Evolutionary conservation across 192 early-diverging fungal species (phyloP), one percentile per base, ranked within the genome.

Genomic region (Kappamyces sp.): DNA sequence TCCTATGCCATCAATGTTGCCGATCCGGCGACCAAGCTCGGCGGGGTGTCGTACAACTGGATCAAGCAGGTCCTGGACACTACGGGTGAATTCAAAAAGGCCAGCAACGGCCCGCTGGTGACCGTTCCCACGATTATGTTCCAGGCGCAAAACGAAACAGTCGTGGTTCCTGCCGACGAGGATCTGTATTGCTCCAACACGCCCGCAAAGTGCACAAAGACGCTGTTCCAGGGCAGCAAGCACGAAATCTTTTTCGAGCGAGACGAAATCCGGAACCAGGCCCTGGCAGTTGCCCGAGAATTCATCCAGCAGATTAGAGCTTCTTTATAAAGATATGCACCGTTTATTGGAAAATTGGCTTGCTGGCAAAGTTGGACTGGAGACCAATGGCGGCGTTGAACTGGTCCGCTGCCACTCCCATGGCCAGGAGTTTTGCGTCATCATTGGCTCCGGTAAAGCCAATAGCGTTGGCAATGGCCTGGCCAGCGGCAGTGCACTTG

Each of bases 341-440:
- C 22, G 22, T 22, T 22, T 22, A 22, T 22, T 22, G 22, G 22
- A 22, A 22, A 22, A 22, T 22, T 22, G 22, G 22, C 22, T 22
- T 22, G 22, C 22, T 22, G 22, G 60, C 65, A 55, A 66, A 66
- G 49, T 64, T 66, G 50, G 65, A 65, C 1, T 14, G 51, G 35
- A 66, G 53, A 30, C 65, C 65, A n/a, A 66, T 11, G 8, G 62
- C 65, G 31, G n/a, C 35, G 65, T 66, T 66, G 54, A 66, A 66
- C 9, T 52, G 34, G 41, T 66, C 65, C 8, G 65, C 65, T 2
- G 52, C 35, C 8, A 39, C 45, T 8, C 65, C 65, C n/a, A 54
- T 12, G 12, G 48, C 53, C 6, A 6, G n/a, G 5, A 55, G 31
- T 61, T 9, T 22, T 31, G 36, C 31, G 15, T 39, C 63, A 37